Base-by-base conservation (phyloP, 352 stramenopile species). In the Globisporangium okanoganense region DNA sequence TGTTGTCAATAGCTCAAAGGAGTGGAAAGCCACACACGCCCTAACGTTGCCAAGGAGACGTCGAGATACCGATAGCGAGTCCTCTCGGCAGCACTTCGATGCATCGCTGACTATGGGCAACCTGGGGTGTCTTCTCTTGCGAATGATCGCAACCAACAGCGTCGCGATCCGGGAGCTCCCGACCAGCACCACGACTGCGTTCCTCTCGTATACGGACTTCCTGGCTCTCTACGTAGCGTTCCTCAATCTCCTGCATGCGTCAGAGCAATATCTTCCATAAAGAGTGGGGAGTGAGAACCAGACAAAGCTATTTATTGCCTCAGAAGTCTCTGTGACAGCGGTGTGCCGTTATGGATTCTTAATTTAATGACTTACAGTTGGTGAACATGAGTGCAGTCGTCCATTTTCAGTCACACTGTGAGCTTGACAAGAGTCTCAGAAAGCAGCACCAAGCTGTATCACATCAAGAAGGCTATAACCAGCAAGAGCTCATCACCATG, bases 151-250 rank as follows among this genome's bases (percentile, higher is more conserved):
- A 7, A 72, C 58, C 6, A 54, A 65, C 10, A 69, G 61, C 7
- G 54, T 89, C 1, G 66, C 67, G 1, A n/a, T 80, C 5, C 43
- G 20, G 1, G 6, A 36, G 2, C 20, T 87, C 2, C 82, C 82
- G 6, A 33, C 58, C 14, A 56, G 57, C 0, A 70, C 72, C 2
- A 75, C 73, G 3, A 22, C 48, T 0, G 67, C 76, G 0, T 91
- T 82, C 45, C 56, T 89, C 3, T 78, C 64, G 2, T 91, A 89
- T 47, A 91, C 79, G 0, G 82, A 91, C 41, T 91, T 91, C 25
- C 68, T 91, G 8, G 70, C 79, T 0, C 78, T 66, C 60, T 87
- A 78, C 51, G 74, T 88, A 0, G 82, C 79, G 1, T 78, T 76
- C 36, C 61, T 87, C 4, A 52, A 74, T 25, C 60, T 50, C 8